Percentiles rank a stretch among this genome's conserved stretches.
Evolutionary conservation across 2,329 filamentous ascomycete genomes (phyloP).

Genomic region (Sclerotinia glacialis): DNA sequence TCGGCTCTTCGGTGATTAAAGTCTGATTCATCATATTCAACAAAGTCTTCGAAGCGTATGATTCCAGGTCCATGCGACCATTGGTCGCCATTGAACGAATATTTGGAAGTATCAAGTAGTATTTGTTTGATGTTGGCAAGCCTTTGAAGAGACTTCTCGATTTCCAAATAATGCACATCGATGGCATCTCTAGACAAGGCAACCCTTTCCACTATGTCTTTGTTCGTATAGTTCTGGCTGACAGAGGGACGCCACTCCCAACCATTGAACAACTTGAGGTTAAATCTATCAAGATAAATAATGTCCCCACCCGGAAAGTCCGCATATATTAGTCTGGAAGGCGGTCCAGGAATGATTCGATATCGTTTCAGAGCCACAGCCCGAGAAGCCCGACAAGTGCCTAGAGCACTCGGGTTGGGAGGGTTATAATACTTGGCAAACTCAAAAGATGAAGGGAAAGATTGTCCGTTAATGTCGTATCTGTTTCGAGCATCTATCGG

Average conservation of each 20-base stretch:
- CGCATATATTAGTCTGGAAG: background rate
- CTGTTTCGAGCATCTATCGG: background rate
- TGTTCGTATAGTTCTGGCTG: background rate
- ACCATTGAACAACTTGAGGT: background rate
- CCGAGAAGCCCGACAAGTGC: background rate
- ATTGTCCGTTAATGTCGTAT: too few species aligned
- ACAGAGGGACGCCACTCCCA: too few species aligned
- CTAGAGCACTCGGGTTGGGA: background rate
- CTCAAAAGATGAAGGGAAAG: background rate
- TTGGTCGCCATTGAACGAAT: background rate
- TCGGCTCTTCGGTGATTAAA: background rate
- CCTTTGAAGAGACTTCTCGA: background rate
- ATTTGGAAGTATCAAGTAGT: background rate
- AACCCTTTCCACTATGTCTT: background rate
- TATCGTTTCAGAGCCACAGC: background rate
- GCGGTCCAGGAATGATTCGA: background rate
- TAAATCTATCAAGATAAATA: background rate
- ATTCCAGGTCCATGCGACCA: background rate
- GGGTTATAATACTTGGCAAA: background rate
- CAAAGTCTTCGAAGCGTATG: background rate
- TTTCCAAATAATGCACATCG: too few species aligned
- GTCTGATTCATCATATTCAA: background rate
- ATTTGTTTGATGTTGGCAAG: background rate
- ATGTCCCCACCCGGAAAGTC: background rate
- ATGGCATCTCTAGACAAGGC: background rate